Conservation (phyloP, 139 green algal species). For the Raphidocelis subcapitata region DNA sequence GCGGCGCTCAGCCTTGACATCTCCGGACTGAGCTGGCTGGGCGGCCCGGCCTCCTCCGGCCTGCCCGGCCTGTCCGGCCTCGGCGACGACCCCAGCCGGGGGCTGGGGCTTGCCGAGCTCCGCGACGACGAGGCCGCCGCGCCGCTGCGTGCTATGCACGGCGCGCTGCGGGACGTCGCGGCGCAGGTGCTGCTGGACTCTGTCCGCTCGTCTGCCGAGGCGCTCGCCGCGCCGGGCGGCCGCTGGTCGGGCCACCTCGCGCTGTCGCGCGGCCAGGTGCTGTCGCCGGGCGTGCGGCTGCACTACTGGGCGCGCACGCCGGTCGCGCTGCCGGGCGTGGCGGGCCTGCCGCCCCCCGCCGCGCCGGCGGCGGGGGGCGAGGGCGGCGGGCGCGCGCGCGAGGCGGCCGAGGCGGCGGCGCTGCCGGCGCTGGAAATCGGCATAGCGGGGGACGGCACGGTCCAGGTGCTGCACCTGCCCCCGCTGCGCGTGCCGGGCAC, state of each 20-base stretch:
- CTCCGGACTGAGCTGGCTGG: too few species aligned
- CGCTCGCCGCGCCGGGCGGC: slow-evolving; percentile 6
- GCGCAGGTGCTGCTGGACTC: slow-evolving; percentile 21
- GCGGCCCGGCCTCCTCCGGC: too few species aligned
- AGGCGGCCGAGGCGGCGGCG: background rate
- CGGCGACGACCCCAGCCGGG: slow-evolving; percentile 6
- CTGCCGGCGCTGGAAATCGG: slow-evolving; percentile 27
- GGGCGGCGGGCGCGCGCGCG: background rate
- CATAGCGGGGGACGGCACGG: slow-evolving; percentile 13
- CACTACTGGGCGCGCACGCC: slow-evolving; percentile 11
- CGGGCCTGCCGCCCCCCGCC: background rate
- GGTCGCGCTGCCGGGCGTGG: background rate
- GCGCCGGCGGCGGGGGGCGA: background rate
- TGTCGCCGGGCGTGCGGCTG: slow-evolving; percentile 18
- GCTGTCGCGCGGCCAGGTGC: slow-evolving; percentile 10
- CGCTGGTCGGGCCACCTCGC: slow-evolving; percentile 9
- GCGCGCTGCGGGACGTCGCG: slow-evolving; percentile 19
- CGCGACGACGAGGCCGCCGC: slow-evolving; percentile 10
- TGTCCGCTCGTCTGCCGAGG: slow-evolving; percentile 11
- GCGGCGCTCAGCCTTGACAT: too few species aligned
- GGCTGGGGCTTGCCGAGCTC: slow-evolving; percentile 3
- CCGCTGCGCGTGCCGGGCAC: background rate
- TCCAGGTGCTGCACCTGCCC: slow-evolving; percentile 26
- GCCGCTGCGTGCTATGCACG: slow-evolving; percentile 22
- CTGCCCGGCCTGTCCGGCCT: too few species aligned